Base-by-base conservation (phyloP, 2,329 filamentous ascomycete genomes). In the Pestalotiopsis sp. region DNA sequence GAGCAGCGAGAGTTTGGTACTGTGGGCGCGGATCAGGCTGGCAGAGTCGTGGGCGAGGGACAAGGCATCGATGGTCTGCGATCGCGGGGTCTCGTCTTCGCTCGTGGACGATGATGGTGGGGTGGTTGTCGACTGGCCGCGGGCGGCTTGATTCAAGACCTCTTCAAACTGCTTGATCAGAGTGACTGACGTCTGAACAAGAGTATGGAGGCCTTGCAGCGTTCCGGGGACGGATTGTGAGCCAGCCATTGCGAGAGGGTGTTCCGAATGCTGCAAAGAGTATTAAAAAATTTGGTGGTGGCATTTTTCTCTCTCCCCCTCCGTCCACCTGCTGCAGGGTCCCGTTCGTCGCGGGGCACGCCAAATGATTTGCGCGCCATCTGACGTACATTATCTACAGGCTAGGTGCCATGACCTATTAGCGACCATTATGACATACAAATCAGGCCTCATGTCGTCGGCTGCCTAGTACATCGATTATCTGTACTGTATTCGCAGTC, bases 1-100 rank as follows among this genome's bases (percentile, higher is more conserved):
- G 13, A 98, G 87, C 0, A 98, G 90, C 0, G 93, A 95, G 31
- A 98, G 86, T 71, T 97, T 97, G 5, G 94, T 97, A 1, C 91
- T 89, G 77, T 98, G 94, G 0, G 94, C 93, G 77, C 89, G 91
- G 69, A 97, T 89, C 4, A 97, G 85, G 31, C 86, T 88, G 0
- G 93, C 88, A 0, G 92, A 87, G 74, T 95, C 91, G 74, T 88
- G 87, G 41, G 95, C 89, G 69, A 95, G 86, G 14, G 89, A 82
- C 27, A 97, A 86, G 11, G 90, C 85, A 71, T 92, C 80, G 76
- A 89, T 72, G n/a, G 78, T 69, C 14, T 76, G 59, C 52, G 72
- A 70, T 1, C 72, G 69, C 52, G 67, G 67, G 60, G 65, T 68
- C 17, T 52, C 45, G 57, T 69, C 31, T 36, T 36, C 31, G 31